Evolutionary conservation across 768 basidiomycete genomes (phyloP).

Genomic region (Kwoniella sp.): DNA sequence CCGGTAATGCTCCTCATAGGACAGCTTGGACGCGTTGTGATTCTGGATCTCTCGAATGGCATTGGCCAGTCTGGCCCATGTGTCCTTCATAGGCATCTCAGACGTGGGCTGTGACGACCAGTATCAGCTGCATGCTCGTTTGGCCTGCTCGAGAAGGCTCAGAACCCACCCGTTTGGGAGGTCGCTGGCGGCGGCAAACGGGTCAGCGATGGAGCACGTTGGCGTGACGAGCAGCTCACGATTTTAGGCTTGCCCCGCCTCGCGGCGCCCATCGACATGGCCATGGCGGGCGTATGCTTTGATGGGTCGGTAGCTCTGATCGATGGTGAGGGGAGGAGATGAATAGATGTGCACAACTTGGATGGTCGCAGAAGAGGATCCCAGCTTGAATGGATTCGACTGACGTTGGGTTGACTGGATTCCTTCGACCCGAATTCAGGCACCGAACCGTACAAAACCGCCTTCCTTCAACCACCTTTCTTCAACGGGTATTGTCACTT

Average conservation of each 20-base stretch:
- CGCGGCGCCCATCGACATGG: slow-evolving; percentile 35
- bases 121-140: not conserved
- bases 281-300: no score
- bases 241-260: slow-evolving; percentile 41
- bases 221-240: slow-evolving; percentile 8
- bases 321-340: not conserved
- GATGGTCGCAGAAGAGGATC: no score
- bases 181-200: slow-evolving; percentile 22
- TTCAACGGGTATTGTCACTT: no score
- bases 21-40: slow-evolving; percentile 82
- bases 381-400: no score
- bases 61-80: slow-evolving; percentile 70
- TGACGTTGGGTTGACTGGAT: not conserved
- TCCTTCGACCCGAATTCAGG: not conserved
- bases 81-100: slow-evolving; percentile 64
- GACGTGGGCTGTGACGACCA: slow-evolving; percentile 11
- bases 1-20: slow-evolving; percentile 88
- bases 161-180: slow-evolving; percentile 33
- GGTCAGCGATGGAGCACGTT: not conserved
- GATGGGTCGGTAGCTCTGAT: no score
- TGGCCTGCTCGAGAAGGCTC: not conserved
- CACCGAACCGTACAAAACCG: no score
- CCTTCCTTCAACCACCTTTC: not conserved
- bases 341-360: not conserved
- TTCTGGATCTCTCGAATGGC: slow-evolving; percentile 94